Evolutionary conservation across 257 asterid species (phyloP).

Genomic region (Solanum rostratum): DNA sequence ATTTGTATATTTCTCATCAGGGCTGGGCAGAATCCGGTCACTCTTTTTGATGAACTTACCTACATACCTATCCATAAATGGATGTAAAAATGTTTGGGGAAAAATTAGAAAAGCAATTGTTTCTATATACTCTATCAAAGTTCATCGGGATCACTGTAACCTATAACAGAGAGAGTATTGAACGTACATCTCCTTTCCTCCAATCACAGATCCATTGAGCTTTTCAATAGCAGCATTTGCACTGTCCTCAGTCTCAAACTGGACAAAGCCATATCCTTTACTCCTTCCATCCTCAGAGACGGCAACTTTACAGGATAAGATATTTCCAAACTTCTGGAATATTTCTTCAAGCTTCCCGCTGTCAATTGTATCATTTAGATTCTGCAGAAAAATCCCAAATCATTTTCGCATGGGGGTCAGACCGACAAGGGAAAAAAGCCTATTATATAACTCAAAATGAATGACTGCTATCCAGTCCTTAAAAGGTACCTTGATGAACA

Average conservation of each 20-base stretch:
- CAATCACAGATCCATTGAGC: slow-evolving; percentile 24
- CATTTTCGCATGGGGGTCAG: background rate
- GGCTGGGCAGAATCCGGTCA: slow-evolving; percentile 24
- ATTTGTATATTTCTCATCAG: slow-evolving; percentile 30
- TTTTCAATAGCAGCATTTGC: slow-evolving; percentile 39
- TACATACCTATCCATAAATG: slow-evolving; percentile 31
- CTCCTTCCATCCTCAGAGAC: slow-evolving; percentile 32
- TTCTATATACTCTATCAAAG: background rate
- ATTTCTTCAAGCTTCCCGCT: slow-evolving; percentile 22
- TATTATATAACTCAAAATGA: background rate
- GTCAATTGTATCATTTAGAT: slow-evolving; percentile 23
- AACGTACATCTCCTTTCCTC: slow-evolving; percentile 28
- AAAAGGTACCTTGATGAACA: slow-evolving; percentile 49
- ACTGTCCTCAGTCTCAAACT: slow-evolving; percentile 28
- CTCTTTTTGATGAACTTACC: slow-evolving; percentile 33
- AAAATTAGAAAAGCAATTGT: background rate
- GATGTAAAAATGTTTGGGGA: background rate
- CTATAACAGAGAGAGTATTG: background rate
- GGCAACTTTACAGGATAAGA: slow-evolving; percentile 31
- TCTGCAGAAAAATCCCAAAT: slow-evolving; percentile 11
- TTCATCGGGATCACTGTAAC: background rate
- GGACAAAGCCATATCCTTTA: slow-evolving; percentile 62
- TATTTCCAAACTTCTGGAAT: slow-evolving; percentile 24
- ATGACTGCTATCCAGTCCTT: background rate
- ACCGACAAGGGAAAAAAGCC: background rate